Percentiles rank a stretch among this genome's conserved stretches.
phyloP scores from a whole-genome alignment of 208 protist genomes.

The Trypanosoma lewisi region DNA sequence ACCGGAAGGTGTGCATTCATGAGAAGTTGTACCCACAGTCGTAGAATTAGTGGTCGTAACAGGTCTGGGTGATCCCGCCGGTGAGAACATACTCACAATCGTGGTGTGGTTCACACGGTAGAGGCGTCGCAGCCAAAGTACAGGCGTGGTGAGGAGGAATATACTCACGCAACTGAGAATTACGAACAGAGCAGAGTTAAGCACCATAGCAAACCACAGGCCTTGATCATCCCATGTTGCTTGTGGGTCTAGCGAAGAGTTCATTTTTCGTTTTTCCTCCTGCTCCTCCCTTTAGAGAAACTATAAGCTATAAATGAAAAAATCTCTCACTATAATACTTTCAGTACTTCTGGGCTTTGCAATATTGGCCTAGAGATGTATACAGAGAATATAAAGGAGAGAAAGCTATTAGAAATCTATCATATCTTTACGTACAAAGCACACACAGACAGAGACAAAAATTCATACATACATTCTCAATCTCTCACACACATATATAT shows the following conservation, averaged over 20 bases:
- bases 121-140: conserved; percentile 73
- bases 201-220: conserved; percentile 53
- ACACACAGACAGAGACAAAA: too few relatives aligned
- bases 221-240: conserved; percentile 80
- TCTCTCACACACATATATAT: too few relatives aligned
- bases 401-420: too few relatives aligned
- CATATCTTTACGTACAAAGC: too few relatives aligned
- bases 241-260: conserved; percentile 5
- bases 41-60: neutral
- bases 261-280: neutral
- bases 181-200: conserved; percentile 31
- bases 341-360: too few relatives aligned
- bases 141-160: conserved; percentile 35
- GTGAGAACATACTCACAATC: conserved; percentile 22
- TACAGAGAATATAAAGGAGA: too few relatives aligned
- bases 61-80: neutral
- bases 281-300: neutral
- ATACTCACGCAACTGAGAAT: conserved; percentile 37
- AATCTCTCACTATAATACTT: too few relatives aligned
- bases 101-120: conserved; percentile 80
- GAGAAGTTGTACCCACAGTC: neutral
- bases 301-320: neutral
- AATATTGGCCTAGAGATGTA: too few relatives aligned
- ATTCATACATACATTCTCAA: too few relatives aligned
- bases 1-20: too few relatives aligned